These are phyloP conservation scores for Polyporus arcularius DNA, from an alignment of 768 basidiomycete genomes.

Conservation along the genomic window DNA sequence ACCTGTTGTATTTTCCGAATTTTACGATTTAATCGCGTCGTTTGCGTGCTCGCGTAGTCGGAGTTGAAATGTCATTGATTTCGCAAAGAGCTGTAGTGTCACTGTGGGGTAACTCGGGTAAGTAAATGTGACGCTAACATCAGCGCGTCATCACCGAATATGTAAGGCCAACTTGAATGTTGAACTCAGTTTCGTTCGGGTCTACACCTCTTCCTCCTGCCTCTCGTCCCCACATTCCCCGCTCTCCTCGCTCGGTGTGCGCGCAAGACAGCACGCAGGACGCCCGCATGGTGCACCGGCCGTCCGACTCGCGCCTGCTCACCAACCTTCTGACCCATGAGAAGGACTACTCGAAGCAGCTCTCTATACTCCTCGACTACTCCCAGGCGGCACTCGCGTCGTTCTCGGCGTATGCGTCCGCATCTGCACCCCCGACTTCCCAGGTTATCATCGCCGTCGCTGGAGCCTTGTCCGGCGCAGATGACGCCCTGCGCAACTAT, in stretches of 20 bases:
- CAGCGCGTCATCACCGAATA: no score
- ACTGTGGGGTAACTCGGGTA: no score
- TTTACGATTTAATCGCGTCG: no score
- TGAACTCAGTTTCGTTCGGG: no score
- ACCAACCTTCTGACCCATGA: conserved; percentile 67
- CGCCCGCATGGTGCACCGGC: conserved; percentile 63
- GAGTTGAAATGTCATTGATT: no score
- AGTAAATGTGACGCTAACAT: no score
- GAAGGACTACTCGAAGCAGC: conserved; percentile 68
- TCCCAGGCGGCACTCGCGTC: conserved; percentile 64
- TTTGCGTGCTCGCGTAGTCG: no score
- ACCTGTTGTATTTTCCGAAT: no score
- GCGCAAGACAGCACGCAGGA: background rate
- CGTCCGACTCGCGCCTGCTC: conserved; percentile 74
- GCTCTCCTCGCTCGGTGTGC: background rate
- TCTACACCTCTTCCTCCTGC: background rate
- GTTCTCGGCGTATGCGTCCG: conserved; percentile 72
- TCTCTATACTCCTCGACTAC: conserved; percentile 55
- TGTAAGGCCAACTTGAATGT: no score
- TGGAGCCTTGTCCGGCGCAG: conserved; percentile 58
- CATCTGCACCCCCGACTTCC: conserved; percentile 57
- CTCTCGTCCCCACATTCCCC: background rate
- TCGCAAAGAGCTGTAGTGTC: no score
- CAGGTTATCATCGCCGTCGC: conserved; percentile 56
- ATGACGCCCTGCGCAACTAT: conserved; percentile 69